phyloP scores from a whole-genome alignment of 2,329 filamentous ascomycete genomes.

The Pseudovirgaria hyperparasitica region DNA sequence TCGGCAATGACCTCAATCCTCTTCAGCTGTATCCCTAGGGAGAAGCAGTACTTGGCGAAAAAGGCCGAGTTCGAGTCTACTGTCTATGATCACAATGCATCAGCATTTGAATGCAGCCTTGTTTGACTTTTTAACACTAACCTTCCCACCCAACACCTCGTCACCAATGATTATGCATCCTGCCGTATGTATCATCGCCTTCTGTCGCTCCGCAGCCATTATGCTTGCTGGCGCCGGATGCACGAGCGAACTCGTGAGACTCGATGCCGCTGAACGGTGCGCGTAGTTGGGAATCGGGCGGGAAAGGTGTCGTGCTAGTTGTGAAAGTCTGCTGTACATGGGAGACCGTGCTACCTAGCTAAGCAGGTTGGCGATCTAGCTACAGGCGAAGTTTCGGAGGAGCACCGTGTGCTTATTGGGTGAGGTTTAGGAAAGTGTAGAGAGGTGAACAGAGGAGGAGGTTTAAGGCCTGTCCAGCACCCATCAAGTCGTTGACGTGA shows the following conservation, averaged over 20 bases:
- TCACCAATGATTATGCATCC: constrained; percentile 95
- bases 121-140: constrained; percentile 24
- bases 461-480: too few relatives aligned
- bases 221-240: constrained; percentile 14
- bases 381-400: background rate
- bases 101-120: constrained; percentile 10
- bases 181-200: constrained; percentile 70
- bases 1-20: constrained; percentile 88
- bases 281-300: constrained; percentile 47
- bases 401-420: too few relatives aligned
- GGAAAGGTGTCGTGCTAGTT: constrained; percentile 59
- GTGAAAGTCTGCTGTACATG: constrained; percentile 69
- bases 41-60: constrained; percentile 55
- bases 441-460: too few relatives aligned
- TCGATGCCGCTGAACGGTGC: constrained; percentile 30
- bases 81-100: constrained; percentile 31
- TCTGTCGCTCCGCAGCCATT: constrained; percentile 30
- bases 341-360: constrained; percentile 1
- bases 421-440: too few relatives aligned
- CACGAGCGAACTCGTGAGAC: constrained; percentile 25
- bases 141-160: constrained; percentile 91
- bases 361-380: background rate
- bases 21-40: constrained; percentile 56
- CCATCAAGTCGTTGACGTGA: too few relatives aligned
- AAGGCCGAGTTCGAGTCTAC: constrained; percentile 54